phyloP scores from a whole-genome alignment of 23 red algal species.

The Gracilaria vermiculophylla region DNA sequence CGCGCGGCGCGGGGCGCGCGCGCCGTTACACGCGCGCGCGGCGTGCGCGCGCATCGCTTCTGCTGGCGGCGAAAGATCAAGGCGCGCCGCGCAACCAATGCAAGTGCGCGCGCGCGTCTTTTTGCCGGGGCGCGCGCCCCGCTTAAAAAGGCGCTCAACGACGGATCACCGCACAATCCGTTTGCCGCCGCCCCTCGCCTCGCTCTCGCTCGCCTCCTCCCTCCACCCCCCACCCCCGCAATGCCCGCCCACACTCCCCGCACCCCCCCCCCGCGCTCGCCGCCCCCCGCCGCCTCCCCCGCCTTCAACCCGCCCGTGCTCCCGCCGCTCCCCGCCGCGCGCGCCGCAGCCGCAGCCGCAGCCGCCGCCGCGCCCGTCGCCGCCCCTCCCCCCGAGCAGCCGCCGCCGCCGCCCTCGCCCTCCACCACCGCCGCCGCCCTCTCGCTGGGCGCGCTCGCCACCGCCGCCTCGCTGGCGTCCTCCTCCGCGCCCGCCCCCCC shows the following conservation, averaged over 20 bases:
- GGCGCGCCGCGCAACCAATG: no score
- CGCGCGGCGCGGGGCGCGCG: no score
- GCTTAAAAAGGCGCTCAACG: no score
- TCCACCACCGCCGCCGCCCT: conserved; percentile 16
- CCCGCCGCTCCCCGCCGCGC: background rate
- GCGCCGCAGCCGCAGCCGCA: background rate
- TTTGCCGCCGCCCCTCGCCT: no score
- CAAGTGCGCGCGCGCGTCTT: background rate
- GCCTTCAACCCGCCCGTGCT: background rate
- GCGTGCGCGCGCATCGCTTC: no score
- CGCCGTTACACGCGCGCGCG: no score
- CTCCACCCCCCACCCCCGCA: background rate
- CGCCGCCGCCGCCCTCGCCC: background rate
- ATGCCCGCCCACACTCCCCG: background rate
- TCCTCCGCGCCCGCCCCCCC: background rate
- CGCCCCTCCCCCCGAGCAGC: background rate
- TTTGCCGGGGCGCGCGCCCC: background rate
- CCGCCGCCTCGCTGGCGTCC: conserved; percentile 1
- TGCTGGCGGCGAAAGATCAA: no score
- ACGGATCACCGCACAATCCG: no score
- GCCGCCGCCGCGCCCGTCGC: background rate
- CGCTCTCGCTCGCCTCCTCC: background rate
- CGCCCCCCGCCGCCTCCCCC: background rate
- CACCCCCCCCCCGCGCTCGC: background rate
- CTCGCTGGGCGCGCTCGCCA: conserved; percentile 4